These are phyloP conservation scores for Chrysanthemum seticuspe DNA, from an alignment of 129 eudicot genomes.

Conservation along the genomic window DNA sequence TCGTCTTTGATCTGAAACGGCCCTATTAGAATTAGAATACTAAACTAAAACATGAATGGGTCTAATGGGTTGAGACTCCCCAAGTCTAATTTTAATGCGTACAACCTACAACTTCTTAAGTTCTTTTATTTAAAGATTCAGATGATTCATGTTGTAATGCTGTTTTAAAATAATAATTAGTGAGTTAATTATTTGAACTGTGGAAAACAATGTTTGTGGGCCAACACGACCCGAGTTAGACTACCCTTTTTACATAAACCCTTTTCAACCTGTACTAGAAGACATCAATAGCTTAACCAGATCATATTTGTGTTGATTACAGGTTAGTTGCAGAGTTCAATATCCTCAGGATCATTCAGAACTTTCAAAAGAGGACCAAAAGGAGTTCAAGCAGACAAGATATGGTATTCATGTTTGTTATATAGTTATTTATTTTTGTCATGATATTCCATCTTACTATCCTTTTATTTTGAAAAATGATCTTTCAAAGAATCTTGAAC, in stretches of 20 bases:
- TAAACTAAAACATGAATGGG: too few relatives aligned
- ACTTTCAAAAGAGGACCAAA: slow-evolving; percentile 94
- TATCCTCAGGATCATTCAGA: slow-evolving; percentile 86
- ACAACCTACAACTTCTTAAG: not conserved
- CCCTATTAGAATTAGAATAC: too few relatives aligned
- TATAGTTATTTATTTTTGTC: slow-evolving; percentile 4
- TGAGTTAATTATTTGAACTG: not conserved
- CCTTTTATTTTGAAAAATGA: too few relatives aligned
- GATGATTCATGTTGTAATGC: too few relatives aligned
- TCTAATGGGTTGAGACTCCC: too few relatives aligned
- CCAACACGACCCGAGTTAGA: not conserved
- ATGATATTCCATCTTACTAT: not conserved
- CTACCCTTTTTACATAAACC: not conserved
- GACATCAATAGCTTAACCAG: slow-evolving; percentile 11
- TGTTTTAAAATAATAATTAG: too few relatives aligned
- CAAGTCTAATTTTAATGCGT: too few relatives aligned
- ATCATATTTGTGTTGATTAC: slow-evolving; percentile 28
- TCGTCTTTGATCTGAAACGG: too few relatives aligned
- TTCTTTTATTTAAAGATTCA: too few relatives aligned
- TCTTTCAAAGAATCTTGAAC: too few relatives aligned
- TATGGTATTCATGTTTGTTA: slow-evolving; percentile 55
- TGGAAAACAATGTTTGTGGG: not conserved
- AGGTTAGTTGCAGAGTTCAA: slow-evolving; percentile 93
- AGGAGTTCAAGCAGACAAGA: slow-evolving; percentile 95
- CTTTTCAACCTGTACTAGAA: not conserved